Base-by-base conservation (phyloP, 441 rosid genomes). In the Pelargonium cotyledonis region DNA sequence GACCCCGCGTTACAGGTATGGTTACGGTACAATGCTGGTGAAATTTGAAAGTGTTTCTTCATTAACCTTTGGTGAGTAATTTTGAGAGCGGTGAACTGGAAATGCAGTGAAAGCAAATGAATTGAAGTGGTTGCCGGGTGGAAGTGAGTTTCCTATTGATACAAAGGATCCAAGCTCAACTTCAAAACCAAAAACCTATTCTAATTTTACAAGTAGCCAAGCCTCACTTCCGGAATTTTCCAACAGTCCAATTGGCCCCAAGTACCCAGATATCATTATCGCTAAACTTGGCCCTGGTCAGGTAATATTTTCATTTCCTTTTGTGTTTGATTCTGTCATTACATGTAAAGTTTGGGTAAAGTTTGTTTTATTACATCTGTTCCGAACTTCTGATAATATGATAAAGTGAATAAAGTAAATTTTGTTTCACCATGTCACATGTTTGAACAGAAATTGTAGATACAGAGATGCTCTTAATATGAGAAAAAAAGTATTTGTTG, bases 261-360 rank as follows among this genome's bases (percentile, higher is more conserved):
- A 80, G 67, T 70, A 79, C 65, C 80, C 80, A 6, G 86, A 82
- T 58, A 90, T 95, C 67, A 83, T 86, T 68, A 65, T 95, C 72
- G 88, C 96, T 60, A 92, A 87, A 81, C 95, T 95, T 68, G 88
- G 91, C 71, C 87, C 92, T 68, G 96, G 95, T 55, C 99, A 91
- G 85, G 99, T 87, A 80, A 65, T 26, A 7, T 38, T 70, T 68
- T 49, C 69, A 43, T 8, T 65, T 66, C 3, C 49, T 72, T 40
- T 62, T 66, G 26, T 49, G 0, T 64, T 5, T 60, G 3, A 21
- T 70, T 16, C 55, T 49, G n/a, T 53, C 23, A 2, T 61, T 10
- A 18, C 21, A 43, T 43, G 8, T 43, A 7, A 49, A 44, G 38
- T 23, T 70, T 31, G 6, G 38, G 51, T 46, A 2, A 18, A 26